These are phyloP conservation scores for Colletotrichum viniferum DNA, from an alignment of 2,329 filamentous ascomycete species.

Conservation along the genomic window DNA sequence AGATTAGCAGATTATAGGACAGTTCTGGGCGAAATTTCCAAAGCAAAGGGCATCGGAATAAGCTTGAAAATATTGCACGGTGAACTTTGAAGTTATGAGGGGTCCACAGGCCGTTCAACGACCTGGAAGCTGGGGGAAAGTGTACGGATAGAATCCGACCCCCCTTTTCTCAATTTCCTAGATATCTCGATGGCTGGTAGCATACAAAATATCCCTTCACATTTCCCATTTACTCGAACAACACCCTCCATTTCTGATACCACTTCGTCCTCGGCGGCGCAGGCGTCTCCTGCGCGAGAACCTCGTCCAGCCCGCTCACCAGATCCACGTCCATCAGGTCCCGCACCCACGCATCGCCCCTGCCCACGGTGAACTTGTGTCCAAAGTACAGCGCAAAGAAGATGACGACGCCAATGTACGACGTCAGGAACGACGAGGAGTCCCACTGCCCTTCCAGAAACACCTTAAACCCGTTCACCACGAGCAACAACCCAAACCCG, in stretches of 20 bases:
- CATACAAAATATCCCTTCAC: not conserved
- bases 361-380: conserved; percentile 38
- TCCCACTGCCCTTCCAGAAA: conserved; percentile 66
- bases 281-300: not conserved
- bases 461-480: conserved; percentile 72
- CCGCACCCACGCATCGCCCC: not conserved
- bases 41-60: rapidly evolving
- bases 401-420: conserved; percentile 68
- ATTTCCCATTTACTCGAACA: not conserved
- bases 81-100: not conserved
- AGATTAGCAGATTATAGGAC: not conserved
- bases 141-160: not conserved
- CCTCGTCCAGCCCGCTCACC: not conserved
- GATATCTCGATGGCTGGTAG: not conserved
- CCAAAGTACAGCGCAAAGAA: conserved; percentile 64
- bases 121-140: not conserved
- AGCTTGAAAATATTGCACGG: rapidly evolving
- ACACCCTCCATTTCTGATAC: not conserved
- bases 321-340: not conserved
- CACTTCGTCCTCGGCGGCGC: not conserved
- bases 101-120: not conserved
- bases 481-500: conserved; percentile 53
- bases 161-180: not conserved
- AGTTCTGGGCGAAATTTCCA: not conserved
- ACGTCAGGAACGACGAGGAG: conserved; percentile 64